A percentile compares a stretch with the other conserved stretches of the same genome.
These are phyloP conservation scores for Aspergillus sp. DNA, from an alignment of 2,329 filamentous ascomycete genomes.

Conservation along the genomic window DNA sequence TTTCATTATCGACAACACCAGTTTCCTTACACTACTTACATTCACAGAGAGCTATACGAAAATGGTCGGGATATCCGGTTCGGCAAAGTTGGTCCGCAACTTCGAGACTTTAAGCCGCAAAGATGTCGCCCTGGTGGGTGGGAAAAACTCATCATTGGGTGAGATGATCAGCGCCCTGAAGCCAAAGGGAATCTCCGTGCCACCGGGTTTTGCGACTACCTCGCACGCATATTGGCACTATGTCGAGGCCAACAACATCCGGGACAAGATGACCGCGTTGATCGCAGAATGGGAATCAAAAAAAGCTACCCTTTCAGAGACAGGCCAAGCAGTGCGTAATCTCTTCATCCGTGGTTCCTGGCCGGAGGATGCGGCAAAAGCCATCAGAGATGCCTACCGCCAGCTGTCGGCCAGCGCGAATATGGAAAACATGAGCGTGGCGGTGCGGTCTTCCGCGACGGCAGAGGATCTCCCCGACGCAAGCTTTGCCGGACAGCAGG, in stretches of 20 bases:
- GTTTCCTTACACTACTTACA: no score
- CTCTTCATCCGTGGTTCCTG: not conserved
- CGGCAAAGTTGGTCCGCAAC: no score
- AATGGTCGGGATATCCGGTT: no score
- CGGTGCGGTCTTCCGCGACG: constrained; percentile 39
- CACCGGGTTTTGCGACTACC: not conserved
- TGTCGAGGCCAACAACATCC: not conserved
- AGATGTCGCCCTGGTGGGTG: constrained; percentile 32
- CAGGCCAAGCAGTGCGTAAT: not conserved
- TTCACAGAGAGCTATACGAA: no score
- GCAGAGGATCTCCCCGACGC: constrained; percentile 40
- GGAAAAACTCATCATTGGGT: constrained; percentile 40
- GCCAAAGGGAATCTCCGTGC: not conserved
- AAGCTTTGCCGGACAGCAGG: constrained; percentile 40
- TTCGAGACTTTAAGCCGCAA: no score
- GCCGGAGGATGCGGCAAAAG: not conserved
- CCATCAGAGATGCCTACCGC: not conserved
- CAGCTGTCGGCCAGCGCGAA: not conserved
- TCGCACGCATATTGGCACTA: not conserved
- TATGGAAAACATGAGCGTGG: constrained; percentile 28
- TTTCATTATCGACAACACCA: no score
- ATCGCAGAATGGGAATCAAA: not conserved
- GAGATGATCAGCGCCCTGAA: constrained; percentile 36
- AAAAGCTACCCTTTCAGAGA: not conserved
- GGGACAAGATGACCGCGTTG: not conserved